Evolutionary conservation across 1,139 yeast genomes (phyloP).

Genomic region (Trichomonascaceae sp.): DNA sequence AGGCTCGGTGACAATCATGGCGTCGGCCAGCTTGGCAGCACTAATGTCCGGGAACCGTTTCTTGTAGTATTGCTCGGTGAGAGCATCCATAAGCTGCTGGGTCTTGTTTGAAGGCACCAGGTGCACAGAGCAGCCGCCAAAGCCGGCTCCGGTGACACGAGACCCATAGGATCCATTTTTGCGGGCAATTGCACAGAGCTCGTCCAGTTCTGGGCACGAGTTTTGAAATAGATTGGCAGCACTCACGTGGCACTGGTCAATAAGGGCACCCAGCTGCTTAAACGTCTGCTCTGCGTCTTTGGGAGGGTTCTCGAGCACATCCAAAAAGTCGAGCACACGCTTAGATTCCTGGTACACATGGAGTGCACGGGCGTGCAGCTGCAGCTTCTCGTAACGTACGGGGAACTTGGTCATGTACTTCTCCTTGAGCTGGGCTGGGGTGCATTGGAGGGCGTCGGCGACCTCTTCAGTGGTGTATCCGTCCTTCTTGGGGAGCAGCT

Average conservation of each 20-base stretch:
- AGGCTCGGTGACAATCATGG: constrained; percentile 46
- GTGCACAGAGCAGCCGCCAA: constrained; percentile 66
- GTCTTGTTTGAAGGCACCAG: constrained; percentile 39
- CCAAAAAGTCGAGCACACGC: constrained; percentile 42
- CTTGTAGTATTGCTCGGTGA: constrained; percentile 38
- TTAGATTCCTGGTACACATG: constrained; percentile 56
- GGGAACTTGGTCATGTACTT: constrained; percentile 42
- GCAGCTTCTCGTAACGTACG: constrained; percentile 42
- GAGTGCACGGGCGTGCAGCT: constrained; percentile 44
- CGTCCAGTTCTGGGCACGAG: constrained; percentile 42
- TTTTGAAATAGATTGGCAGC: constrained; percentile 38
- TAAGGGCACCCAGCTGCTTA: constrained; percentile 36
- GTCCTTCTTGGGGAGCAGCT: constrained; percentile 19
- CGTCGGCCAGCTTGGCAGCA: constrained; percentile 34
- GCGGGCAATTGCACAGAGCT: constrained; percentile 40
- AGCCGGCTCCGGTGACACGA: constrained; percentile 71
- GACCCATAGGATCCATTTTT: constrained; percentile 51
- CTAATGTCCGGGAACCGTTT: constrained; percentile 36
- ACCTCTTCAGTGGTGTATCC: constrained; percentile 43
- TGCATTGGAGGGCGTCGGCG: constrained; percentile 32
- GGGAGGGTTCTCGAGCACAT: constrained; percentile 24
- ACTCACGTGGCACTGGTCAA: constrained; percentile 50
- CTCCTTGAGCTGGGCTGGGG: constrained; percentile 32
- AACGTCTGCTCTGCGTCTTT: constrained; percentile 7
- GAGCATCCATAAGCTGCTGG: constrained; percentile 33